phyloP scores from a whole-genome alignment of 2,329 filamentous ascomycete genomes.

The Fusarium nygamai region DNA sequence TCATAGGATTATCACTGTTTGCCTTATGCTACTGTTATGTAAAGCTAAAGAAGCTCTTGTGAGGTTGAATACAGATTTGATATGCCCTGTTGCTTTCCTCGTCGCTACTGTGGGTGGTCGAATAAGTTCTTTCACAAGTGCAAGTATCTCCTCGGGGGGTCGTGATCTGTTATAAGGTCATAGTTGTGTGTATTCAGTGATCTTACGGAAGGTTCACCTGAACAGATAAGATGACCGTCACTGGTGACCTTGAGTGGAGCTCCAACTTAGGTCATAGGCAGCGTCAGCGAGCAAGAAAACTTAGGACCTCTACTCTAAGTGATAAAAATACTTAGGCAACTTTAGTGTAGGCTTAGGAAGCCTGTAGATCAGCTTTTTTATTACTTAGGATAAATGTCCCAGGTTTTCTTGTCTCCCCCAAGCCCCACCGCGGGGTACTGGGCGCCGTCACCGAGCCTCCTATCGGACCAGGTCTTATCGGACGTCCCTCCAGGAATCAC shows the following conservation, averaged over 20 bases:
- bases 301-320: background rate
- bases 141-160: background rate
- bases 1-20: background rate
- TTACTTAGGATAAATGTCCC: background rate
- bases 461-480: conserved; percentile 14
- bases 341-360: background rate
- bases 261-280: background rate
- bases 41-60: background rate
- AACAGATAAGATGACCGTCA: background rate
- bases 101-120: background rate
- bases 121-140: background rate
- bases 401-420: conserved; percentile 9
- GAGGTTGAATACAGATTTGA: background rate
- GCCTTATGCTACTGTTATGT: background rate
- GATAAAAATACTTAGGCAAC: background rate
- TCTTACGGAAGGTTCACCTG: background rate
- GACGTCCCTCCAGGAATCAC: background rate
- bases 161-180: background rate
- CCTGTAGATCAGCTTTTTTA: background rate
- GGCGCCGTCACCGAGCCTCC: background rate
- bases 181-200: background rate
- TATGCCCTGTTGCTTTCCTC: background rate
- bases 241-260: background rate
- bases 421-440: conserved; percentile 41
- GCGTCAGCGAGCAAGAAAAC: background rate